phyloP scores from a whole-genome alignment of 192 early-diverging fungal genomes.

The Linnemannia exigua region DNA sequence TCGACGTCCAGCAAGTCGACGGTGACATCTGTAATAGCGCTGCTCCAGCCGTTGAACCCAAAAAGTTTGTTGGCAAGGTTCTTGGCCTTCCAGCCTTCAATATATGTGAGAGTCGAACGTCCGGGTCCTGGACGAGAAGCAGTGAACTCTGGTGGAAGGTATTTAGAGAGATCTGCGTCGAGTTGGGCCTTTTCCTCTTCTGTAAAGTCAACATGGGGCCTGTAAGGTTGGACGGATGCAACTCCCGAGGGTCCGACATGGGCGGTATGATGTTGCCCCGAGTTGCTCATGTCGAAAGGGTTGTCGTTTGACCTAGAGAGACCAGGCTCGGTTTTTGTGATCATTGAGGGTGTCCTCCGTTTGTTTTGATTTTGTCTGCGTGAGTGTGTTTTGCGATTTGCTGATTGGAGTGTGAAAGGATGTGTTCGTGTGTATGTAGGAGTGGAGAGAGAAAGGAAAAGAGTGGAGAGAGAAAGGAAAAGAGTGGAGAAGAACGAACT shows the following conservation, averaged over 20 bases:
- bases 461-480: background rate
- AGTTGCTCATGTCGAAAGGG: background rate
- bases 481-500: background rate
- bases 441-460: background rate
- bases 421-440: background rate
- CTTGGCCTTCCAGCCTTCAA: constrained; percentile 88
- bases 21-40: constrained; percentile 75
- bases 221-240: constrained; percentile 5
- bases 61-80: constrained; percentile 94
- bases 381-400: too few species aligned
- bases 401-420: background rate
- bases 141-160: constrained; percentile 79
- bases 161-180: constrained; percentile 60
- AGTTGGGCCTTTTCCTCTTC: constrained; percentile 35
- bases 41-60: constrained; percentile 96
- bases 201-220: constrained; percentile 13
- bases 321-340: constrained; percentile 29
- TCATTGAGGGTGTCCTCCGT: background rate
- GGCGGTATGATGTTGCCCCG: background rate
- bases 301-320: background rate
- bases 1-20: constrained; percentile 81
- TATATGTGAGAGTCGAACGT: constrained; percentile 75
- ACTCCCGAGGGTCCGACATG: background rate
- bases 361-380: too few species aligned
- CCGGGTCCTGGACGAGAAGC: constrained; percentile 78